phyloP scores from a whole-genome alignment of 1,284 basidiomycete species.

The Trametes versicolor region DNA sequence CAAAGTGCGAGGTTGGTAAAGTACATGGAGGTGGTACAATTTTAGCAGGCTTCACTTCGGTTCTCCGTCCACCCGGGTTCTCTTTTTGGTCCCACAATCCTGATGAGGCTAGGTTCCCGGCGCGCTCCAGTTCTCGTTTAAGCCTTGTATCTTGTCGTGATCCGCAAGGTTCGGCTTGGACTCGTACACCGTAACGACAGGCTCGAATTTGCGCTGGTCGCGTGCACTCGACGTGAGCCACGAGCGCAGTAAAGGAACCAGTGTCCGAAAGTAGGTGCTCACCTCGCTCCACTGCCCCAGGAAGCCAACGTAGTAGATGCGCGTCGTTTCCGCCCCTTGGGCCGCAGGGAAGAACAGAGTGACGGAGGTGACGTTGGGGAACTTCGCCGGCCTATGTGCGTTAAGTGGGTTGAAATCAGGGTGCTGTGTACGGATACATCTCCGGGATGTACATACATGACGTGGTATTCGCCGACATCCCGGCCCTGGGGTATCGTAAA shows the following conservation, averaged over 20 bases:
- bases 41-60: too few relatives aligned
- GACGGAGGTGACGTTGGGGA: conserved; percentile 75
- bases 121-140: conserved; percentile 62
- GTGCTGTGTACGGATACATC: not conserved
- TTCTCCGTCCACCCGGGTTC: too few relatives aligned
- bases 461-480: conserved; percentile 86
- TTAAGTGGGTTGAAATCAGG: not conserved
- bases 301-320: conserved; percentile 82
- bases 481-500: conserved; percentile 71
- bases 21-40: too few relatives aligned
- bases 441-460: conserved; percentile 42
- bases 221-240: conserved; percentile 7
- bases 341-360: conserved; percentile 79
- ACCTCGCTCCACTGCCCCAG: conserved; percentile 84
- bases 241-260: not conserved
- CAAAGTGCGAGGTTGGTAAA: too few relatives aligned
- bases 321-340: conserved; percentile 75
- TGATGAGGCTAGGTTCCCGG: conserved; percentile 36
- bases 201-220: conserved; percentile 68
- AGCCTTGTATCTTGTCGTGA: conserved; percentile 82
- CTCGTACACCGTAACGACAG: conserved; percentile 83
- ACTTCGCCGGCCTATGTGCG: conserved; percentile 68
- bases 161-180: conserved; percentile 82
- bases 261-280: conserved; percentile 20
- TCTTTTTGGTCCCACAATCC: not conserved